These are phyloP conservation scores for Colletotrichum sp. DNA, from an alignment of 2,329 filamentous ascomycete genomes.

Conservation along the genomic window DNA sequence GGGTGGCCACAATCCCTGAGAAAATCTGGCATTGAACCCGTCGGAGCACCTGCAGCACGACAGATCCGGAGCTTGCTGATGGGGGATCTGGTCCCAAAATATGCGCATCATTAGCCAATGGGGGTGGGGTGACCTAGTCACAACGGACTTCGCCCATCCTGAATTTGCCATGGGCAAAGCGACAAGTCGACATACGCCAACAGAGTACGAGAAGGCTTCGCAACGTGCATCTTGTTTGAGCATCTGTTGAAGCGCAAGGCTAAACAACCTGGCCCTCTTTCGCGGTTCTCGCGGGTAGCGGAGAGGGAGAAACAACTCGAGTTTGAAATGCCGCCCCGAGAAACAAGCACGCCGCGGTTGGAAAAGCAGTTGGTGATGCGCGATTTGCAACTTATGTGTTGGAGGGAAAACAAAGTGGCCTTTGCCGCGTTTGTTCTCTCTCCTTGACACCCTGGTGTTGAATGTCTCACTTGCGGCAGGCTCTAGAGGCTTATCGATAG, in stretches of 20 bases:
- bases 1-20: neutral
- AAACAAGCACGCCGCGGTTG: neutral
- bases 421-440: neutral
- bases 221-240: no score
- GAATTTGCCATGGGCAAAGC: neutral
- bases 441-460: neutral
- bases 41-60: neutral
- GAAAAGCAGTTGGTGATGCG: neutral
- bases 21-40: neutral
- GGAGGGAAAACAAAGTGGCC: neutral
- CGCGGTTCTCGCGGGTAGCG: constrained; percentile 6
- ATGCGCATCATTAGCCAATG: neutral
- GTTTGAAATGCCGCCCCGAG: neutral
- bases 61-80: neutral
- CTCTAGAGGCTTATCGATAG: constrained; percentile 10
- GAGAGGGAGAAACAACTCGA: neutral
- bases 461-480: neutral
- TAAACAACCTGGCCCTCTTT: neutral
- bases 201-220: neutral
- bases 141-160: neutral
- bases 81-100: neutral
- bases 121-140: neutral
- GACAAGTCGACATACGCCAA: neutral
- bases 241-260: no score
- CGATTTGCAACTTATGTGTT: neutral